Evolutionary conservation across 1,284 basidiomycete genomes (phyloP).

Genomic region (Pisolithus thermaeus): DNA sequence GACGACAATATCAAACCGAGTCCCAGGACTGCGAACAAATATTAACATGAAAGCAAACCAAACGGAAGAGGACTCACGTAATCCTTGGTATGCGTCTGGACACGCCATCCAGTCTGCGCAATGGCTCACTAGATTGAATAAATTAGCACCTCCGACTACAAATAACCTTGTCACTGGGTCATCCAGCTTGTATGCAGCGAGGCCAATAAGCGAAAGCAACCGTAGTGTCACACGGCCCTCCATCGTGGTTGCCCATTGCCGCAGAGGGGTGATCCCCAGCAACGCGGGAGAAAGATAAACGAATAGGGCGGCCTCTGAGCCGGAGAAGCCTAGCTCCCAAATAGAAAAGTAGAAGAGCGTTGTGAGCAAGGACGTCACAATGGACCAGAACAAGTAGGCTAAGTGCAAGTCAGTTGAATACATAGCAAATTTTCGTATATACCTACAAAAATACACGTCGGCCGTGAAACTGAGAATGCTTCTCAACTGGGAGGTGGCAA

Average conservation of each 20-base stretch:
- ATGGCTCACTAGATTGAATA: conserved; percentile 45
- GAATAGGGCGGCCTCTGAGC: conserved; percentile 68
- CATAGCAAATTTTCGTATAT: conserved; percentile 39
- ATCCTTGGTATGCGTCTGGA: conserved; percentile 46
- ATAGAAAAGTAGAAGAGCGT: conserved; percentile 91
- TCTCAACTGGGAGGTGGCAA: conserved; percentile 9
- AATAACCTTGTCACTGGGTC: conserved; percentile 53
- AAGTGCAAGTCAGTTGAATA: conserved; percentile 6
- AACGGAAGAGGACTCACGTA: conserved; percentile 41
- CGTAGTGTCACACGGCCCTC: conserved; percentile 46
- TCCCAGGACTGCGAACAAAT: conserved; percentile 45
- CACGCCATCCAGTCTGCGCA: conserved; percentile 51
- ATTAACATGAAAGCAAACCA: not conserved
- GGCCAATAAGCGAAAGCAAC: conserved; percentile 49
- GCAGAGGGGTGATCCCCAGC: conserved; percentile 43
- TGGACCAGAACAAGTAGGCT: conserved; percentile 88
- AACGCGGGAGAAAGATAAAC: conserved; percentile 63
- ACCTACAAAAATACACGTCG: conserved; percentile 54
- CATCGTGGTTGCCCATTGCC: conserved; percentile 40
- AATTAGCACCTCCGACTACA: conserved; percentile 51
- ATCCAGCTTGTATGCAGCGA: conserved; percentile 55
- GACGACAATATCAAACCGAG: conserved; percentile 67
- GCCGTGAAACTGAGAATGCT: conserved; percentile 36
- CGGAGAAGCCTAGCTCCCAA: conserved; percentile 81
- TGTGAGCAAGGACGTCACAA: conserved; percentile 77